Conservation (phyloP, 345 rosid species). For the Eucalyptus lansdowneana region DNA sequence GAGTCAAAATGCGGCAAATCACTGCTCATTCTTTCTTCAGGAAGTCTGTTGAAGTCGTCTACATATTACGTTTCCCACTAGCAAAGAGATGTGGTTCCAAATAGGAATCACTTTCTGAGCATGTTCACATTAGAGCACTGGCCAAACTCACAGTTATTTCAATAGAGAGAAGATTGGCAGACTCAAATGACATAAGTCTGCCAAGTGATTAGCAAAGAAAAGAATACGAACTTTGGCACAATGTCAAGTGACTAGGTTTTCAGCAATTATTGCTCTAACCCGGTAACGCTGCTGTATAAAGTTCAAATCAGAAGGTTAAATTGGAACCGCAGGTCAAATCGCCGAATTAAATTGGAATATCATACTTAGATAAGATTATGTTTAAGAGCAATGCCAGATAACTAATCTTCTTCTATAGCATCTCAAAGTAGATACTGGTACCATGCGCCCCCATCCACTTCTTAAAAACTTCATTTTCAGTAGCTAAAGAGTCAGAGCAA, state of each 20-base stretch:
- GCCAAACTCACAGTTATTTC: neutral
- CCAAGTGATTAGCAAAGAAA: neutral
- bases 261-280: neutral
- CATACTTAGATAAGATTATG: neutral
- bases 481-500: neutral
- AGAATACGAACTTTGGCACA: neutral
- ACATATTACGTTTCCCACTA: neutral
- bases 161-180: neutral
- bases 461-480: neutral
- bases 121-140: neutral
- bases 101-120: neutral
- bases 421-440: neutral
- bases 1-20: neutral
- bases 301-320: neutral
- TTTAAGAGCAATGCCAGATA: neutral
- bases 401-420: neutral
- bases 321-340: neutral
- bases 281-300: neutral
- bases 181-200: neutral
- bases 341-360: neutral
- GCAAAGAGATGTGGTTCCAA: neutral
- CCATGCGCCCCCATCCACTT: neutral
- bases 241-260: neutral
- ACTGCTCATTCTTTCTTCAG: neutral
- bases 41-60: neutral